Evolutionary conservation across 345 rosid genomes (phyloP).

Genomic region (Kandelia obovata): DNA sequence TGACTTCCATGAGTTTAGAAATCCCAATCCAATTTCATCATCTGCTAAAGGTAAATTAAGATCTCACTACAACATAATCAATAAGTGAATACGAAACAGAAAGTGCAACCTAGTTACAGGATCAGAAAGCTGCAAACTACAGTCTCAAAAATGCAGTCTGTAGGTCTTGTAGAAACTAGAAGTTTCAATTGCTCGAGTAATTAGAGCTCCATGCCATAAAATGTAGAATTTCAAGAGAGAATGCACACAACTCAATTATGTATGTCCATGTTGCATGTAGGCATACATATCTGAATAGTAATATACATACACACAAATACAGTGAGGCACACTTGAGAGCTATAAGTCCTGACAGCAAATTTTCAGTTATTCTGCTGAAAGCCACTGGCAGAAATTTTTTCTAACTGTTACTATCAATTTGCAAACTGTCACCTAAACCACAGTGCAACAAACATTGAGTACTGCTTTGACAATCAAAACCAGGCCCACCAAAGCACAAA

Average conservation of each 20-base stretch:
- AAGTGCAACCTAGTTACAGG: background rate
- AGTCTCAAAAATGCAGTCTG: background rate
- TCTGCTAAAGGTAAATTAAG: constrained; percentile 37
- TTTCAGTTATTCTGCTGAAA: too few relatives aligned
- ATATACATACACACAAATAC: too few relatives aligned
- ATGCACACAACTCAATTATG: too few relatives aligned
- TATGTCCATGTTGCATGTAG: too few relatives aligned
- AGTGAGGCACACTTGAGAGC: too few relatives aligned
- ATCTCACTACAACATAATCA: background rate
- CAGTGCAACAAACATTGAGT: too few relatives aligned
- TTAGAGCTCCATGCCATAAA: background rate
- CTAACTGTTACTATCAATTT: too few relatives aligned
- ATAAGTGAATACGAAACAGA: background rate
- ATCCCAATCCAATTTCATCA: constrained; percentile 69
- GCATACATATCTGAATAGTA: too few relatives aligned
- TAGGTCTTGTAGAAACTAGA: background rate
- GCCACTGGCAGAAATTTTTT: too few relatives aligned
- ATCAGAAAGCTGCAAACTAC: background rate
- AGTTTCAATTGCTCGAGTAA: background rate
- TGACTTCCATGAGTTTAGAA: constrained; percentile 65
- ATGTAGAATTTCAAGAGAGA: background rate
- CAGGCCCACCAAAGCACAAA: background rate
- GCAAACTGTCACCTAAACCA: too few relatives aligned
- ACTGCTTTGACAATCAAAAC: too few relatives aligned
- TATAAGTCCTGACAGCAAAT: too few relatives aligned